These are phyloP conservation scores for Phytophthora pseudosyringae DNA, from an alignment of 352 stramenopile species.

Conservation along the genomic window DNA sequence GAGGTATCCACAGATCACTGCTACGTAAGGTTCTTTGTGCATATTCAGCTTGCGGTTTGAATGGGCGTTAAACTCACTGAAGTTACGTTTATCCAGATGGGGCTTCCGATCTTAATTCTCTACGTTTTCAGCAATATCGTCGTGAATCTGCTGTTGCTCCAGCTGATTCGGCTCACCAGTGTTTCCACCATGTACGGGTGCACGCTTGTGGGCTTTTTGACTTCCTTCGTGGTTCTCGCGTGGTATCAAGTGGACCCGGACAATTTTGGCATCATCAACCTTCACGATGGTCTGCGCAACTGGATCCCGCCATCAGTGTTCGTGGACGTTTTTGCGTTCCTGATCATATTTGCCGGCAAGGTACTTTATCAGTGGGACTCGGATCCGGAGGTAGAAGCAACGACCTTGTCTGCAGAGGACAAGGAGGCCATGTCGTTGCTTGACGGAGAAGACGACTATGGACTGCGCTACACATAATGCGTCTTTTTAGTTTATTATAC, in stretches of 20 bases:
- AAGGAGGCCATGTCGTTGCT: slow-evolving; percentile 85
- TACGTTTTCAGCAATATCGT: slow-evolving; percentile 84
- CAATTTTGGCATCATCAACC: slow-evolving; percentile 66
- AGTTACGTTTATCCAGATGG: slow-evolving; percentile 50
- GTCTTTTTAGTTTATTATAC: slow-evolving; percentile 18
- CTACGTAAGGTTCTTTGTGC: slow-evolving; percentile 48
- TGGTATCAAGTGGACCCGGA: slow-evolving; percentile 82
- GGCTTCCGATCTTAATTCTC: slow-evolving; percentile 67
- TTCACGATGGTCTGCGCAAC: slow-evolving; percentile 60
- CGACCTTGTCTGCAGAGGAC: slow-evolving; percentile 82
- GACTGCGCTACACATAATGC: slow-evolving; percentile 74
- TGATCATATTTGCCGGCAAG: slow-evolving; percentile 71
- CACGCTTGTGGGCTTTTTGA: slow-evolving; percentile 74
- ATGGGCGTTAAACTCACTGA: slow-evolving; percentile 1
- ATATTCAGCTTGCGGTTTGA: neutral
- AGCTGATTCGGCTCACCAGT: slow-evolving; percentile 79
- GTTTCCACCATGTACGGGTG: slow-evolving; percentile 80
- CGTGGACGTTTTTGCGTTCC: slow-evolving; percentile 75
- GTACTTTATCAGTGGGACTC: slow-evolving; percentile 84
- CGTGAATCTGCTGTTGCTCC: slow-evolving; percentile 76
- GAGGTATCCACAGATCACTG: slow-evolving; percentile 77
- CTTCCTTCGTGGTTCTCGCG: slow-evolving; percentile 74
- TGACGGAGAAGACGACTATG: slow-evolving; percentile 71
- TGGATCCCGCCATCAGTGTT: slow-evolving; percentile 80
- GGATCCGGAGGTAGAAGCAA: slow-evolving; percentile 79